Base-by-base conservation (phyloP, 169 alveolate genomes). In the Plasmodium malariae region DNA sequence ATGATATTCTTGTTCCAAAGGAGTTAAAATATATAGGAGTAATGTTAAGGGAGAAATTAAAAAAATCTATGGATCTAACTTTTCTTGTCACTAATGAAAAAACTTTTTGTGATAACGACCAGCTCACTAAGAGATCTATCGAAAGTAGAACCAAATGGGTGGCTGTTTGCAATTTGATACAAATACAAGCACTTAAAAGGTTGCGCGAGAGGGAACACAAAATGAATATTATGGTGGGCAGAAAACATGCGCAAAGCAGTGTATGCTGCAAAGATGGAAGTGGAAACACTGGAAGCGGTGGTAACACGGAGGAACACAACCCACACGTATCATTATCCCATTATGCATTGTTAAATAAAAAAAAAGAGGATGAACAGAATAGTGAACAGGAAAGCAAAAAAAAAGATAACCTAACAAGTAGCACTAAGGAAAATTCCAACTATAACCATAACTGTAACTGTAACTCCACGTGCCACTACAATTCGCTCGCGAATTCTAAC, bases 101-200 rank as follows among this genome's bases (percentile, higher is more conserved):
- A 28, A 92, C 28, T 9, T 93, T 89, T 67, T 89, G 94, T 51
- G 95, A 93, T 34, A 91, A 93, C 60, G 95, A 93, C 78, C 40
- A 69, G n/a, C 59, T 93, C 6, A 91, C 92, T 3, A 72, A 91
- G 17, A 67, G 95, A 0, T 93, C 94, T 4, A 70, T 89, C 34
- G 86, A 88, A 51, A 69, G 88, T 65, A 73, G 93, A 24, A 91
- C 87, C n/a, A 70, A 71, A 19, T 74, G 94, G 92, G 88, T 93
- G 2, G 88, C 89, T 21, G 94, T 93, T 30, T 83, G 93, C 34
- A 71, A 92, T 32, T 74, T 91, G 43, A 60, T 93, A 68, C 94
- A 93, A 37, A 89, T 93, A 6, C 94, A 93, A 55, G 67, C 93
- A 0, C 94, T 93, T n/a, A 43, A 43, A 55, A 48, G 94, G 11